A percentile compares a stretch with the other conserved stretches of the same genome.
phyloP scores from a whole-genome alignment of 1,284 basidiomycete genomes.

The Violaceomyces palustris region DNA sequence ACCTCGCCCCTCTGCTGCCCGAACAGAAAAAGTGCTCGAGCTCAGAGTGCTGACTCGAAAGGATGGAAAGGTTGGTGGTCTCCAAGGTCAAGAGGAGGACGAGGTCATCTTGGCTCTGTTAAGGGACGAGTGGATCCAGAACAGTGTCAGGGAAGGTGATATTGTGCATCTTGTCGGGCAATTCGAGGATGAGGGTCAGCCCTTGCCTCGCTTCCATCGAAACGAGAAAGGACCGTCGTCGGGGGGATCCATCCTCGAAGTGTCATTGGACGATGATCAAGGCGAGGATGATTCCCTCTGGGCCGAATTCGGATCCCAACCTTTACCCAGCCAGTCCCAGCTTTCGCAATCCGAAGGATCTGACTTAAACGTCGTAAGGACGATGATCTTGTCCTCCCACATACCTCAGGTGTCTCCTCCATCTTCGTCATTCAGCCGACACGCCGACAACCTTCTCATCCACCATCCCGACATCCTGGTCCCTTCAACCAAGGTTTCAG shows the following conservation, averaged over 20 bases:
- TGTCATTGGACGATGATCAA: not conserved
- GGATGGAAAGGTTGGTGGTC: conserved; percentile 1
- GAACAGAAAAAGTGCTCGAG: no score
- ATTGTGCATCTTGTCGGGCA: conserved; percentile 35
- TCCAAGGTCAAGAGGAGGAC: not conserved
- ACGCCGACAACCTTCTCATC: conserved; percentile 37
- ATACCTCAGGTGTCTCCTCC: not conserved
- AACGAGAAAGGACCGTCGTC: no score
- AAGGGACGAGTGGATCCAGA: conserved; percentile 41
- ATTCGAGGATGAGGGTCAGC: conserved; percentile 14
- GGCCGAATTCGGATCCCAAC: conserved; percentile 24
- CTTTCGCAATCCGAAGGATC: conserved; percentile 1
- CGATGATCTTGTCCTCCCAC: conserved; percentile 19
- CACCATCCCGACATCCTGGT: conserved; percentile 47
- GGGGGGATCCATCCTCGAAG: no score
- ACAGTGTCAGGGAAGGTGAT: conserved; percentile 16
- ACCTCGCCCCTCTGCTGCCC: no score
- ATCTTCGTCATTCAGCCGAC: not conserved
- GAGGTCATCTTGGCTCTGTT: conserved; percentile 22
- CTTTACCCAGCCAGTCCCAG: conserved; percentile 17
- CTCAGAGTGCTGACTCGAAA: no score
- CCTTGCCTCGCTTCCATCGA: not conserved
- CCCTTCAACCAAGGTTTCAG: conserved; percentile 41
- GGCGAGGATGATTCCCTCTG: conserved; percentile 29
- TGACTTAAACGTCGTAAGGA: conserved; percentile 3